A percentile compares a stretch with the other conserved stretches of the same genome.
phyloP scores from a whole-genome alignment of 2,329 filamentous ascomycete species.

The Hortaea werneckii region DNA sequence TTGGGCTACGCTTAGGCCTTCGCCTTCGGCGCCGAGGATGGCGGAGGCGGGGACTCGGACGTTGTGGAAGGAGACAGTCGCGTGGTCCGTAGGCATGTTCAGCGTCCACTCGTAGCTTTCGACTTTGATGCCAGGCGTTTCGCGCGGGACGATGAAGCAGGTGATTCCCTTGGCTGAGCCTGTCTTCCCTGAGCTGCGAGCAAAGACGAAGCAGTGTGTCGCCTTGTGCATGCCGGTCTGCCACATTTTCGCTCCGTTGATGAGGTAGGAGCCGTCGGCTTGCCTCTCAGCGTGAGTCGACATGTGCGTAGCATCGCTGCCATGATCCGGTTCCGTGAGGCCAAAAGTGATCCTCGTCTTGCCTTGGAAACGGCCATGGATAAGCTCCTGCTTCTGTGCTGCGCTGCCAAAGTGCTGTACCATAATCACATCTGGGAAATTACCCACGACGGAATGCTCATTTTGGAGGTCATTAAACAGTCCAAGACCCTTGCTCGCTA shows the following conservation, averaged over 20 bases:
- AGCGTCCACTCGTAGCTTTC: slow-evolving; percentile 55
- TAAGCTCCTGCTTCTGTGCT: slow-evolving; percentile 45
- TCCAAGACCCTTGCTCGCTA: slow-evolving; percentile 49
- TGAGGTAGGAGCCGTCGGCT: slow-evolving; percentile 40
- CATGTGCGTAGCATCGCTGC: slow-evolving; percentile 55
- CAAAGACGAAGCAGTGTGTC: slow-evolving; percentile 54
- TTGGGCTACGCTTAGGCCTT: slow-evolving; percentile 51
- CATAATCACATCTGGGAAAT: slow-evolving; percentile 54
- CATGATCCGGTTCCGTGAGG: slow-evolving; percentile 51
- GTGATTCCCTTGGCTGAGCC: slow-evolving; percentile 49
- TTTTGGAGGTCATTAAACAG: slow-evolving; percentile 56
- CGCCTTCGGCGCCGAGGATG: slow-evolving; percentile 43
- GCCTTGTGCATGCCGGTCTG: slow-evolving; percentile 54
- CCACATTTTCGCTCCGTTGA: slow-evolving; percentile 55
- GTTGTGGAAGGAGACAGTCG: slow-evolving; percentile 46
- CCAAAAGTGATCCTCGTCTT: slow-evolving; percentile 51
- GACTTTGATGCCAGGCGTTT: slow-evolving; percentile 43
- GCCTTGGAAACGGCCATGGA: slow-evolving; percentile 42
- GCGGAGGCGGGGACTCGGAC: slow-evolving; percentile 47
- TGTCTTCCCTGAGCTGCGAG: slow-evolving; percentile 44
- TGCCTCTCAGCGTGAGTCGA: slow-evolving; percentile 41
- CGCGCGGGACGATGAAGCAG: slow-evolving; percentile 48
- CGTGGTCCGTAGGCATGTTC: slow-evolving; percentile 58
- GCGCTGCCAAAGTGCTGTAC: slow-evolving; percentile 49
- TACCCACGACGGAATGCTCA: slow-evolving; percentile 52